Evolutionary conservation across 2,329 filamentous ascomycete species (phyloP).

Genomic region (Aspergillus intermedius): DNA sequence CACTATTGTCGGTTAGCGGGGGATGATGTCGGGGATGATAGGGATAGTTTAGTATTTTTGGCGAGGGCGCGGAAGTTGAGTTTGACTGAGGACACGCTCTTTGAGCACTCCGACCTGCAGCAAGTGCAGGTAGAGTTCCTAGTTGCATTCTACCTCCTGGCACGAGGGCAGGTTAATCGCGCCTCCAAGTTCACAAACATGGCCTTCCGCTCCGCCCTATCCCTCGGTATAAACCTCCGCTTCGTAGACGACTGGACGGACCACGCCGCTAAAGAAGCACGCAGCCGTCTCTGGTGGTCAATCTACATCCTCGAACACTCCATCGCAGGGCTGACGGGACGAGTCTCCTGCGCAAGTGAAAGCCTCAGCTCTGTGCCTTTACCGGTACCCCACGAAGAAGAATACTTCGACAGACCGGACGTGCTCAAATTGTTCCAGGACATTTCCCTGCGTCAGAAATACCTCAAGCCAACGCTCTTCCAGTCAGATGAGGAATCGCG

Average conservation of each 20-base stretch:
- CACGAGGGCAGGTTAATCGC: conserved; percentile 36
- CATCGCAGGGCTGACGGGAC: conserved; percentile 37
- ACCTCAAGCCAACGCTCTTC: conserved; percentile 24
- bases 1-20: conserved; percentile 32
- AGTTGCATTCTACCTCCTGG: conserved; percentile 35
- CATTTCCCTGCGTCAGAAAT: conserved; percentile 8
- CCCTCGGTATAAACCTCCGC: conserved; percentile 37
- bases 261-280: conserved; percentile 34
- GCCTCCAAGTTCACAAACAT: conserved; percentile 36
- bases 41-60: conserved; percentile 36
- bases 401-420: conserved; percentile 22
- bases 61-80: conserved; percentile 34
- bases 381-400: conserved; percentile 34
- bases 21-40: conserved; percentile 17
- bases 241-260: conserved; percentile 30
- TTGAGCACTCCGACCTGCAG: conserved; percentile 37
- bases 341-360: conserved; percentile 34
- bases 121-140: conserved; percentile 38
- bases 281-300: conserved; percentile 39
- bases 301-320: conserved; percentile 37
- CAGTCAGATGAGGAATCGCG: conserved; percentile 14
- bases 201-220: conserved; percentile 35
- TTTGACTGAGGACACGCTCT: conserved; percentile 30
- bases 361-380: conserved; percentile 32
- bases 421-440: conserved; percentile 21